phyloP scores from a whole-genome alignment of 2,329 filamentous ascomycete genomes.

The Talaromyces sp. region DNA sequence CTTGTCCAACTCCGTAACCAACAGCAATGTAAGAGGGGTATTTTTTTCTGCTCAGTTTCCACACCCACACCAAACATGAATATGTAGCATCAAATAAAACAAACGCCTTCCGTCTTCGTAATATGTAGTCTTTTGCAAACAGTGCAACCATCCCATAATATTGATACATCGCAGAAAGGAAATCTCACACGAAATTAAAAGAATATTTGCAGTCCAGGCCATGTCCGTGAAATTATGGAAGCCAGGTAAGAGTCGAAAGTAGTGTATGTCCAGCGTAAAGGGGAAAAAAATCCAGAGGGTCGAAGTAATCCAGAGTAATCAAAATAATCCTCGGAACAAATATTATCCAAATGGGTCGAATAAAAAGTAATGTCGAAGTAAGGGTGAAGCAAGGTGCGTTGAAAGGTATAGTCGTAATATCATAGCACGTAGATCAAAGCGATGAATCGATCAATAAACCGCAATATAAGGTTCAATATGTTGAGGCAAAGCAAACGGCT shows the following conservation, averaged over 20 bases:
- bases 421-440: constrained; percentile 12
- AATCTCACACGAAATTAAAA: constrained; percentile 12
- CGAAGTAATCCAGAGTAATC: neutral
- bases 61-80: constrained; percentile 12
- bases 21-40: constrained; percentile 25
- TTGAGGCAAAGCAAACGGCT: constrained; percentile 30
- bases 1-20: constrained; percentile 16
- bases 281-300: neutral
- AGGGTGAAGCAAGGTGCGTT: neutral
- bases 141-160: constrained; percentile 17
- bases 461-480: constrained; percentile 28
- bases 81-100: constrained; percentile 8
- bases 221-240: constrained; percentile 16
- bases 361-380: neutral
- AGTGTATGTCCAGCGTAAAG: constrained; percentile 14
- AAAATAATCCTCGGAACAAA: neutral
- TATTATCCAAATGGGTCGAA: constrained; percentile 6
- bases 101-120: constrained; percentile 21
- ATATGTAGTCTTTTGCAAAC: constrained; percentile 18
- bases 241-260: constrained; percentile 8
- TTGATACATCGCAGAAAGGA: constrained; percentile 16
- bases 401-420: constrained; percentile 17
- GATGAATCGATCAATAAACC: constrained; percentile 28
- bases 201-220: constrained; percentile 18
- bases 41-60: constrained; percentile 24